A percentile compares a stretch with the other conserved stretches of the same genome.
phyloP scores from a whole-genome alignment of 2,329 filamentous ascomycete genomes.

The Botrytis paeoniae region DNA sequence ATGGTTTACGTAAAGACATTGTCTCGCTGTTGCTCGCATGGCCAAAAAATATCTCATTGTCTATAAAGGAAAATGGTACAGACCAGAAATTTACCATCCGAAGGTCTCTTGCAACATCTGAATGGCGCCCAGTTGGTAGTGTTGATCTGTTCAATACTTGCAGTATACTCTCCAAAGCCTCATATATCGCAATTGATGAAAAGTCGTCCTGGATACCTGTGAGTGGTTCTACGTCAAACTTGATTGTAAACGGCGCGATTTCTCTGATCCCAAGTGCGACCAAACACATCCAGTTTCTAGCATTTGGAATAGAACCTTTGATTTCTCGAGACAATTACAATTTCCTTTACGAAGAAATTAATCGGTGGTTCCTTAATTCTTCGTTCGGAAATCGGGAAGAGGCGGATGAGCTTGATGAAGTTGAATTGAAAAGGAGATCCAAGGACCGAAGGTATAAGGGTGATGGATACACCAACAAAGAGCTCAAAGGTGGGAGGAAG shows the following conservation, averaged over 20 bases:
- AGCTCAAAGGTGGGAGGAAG: constrained; percentile 55
- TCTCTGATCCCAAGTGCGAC: constrained; percentile 68
- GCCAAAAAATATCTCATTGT: constrained; percentile 54
- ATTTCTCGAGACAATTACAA: constrained; percentile 54
- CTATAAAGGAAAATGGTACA: constrained; percentile 49
- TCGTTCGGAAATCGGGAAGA: constrained; percentile 66
- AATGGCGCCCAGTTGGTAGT: neutral
- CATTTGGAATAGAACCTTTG: constrained; percentile 69
- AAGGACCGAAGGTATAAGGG: constrained; percentile 45
- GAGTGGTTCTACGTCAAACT: constrained; percentile 58
- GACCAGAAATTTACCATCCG: constrained; percentile 31
- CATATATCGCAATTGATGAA: constrained; percentile 54
- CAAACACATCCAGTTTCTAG: constrained; percentile 76
- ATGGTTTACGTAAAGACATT: constrained; percentile 41
- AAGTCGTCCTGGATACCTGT: constrained; percentile 65
- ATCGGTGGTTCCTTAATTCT: constrained; percentile 72
- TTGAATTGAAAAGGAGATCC: constrained; percentile 39
- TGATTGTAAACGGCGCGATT: constrained; percentile 68
- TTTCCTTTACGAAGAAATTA: constrained; percentile 73
- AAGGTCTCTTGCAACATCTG: constrained; percentile 15
- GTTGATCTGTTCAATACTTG: constrained; percentile 39
- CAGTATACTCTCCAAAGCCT: constrained; percentile 63
- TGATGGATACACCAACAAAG: constrained; percentile 49
- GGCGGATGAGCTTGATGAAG: constrained; percentile 37
- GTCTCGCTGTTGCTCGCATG: constrained; percentile 70